Base-by-base conservation (phyloP, 2,329 filamentous ascomycete species). In the Neofusicoccum sp. region DNA sequence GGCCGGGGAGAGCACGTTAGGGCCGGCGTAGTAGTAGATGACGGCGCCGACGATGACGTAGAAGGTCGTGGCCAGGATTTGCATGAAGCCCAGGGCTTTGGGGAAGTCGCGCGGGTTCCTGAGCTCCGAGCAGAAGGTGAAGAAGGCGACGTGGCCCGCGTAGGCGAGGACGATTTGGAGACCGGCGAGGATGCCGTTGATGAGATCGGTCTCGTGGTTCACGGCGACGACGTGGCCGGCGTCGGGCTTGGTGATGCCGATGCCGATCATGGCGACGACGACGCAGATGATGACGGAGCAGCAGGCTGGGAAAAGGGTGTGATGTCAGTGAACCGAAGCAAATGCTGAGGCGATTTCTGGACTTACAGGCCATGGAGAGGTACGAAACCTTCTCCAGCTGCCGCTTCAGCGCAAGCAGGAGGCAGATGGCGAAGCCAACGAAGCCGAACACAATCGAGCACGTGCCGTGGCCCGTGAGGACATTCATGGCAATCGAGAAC, bases 81-180 rank as follows among this genome's bases (percentile, higher is more conserved):
- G 85, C 9, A 88, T 80, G 34, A 87, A 71, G 68, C 80, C 79
- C 62, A 91, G 81, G 5, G 86, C 82, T 70, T 87, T 87, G 47
- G 81, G 78, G 71, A 84, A 88, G 66, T 86, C 81, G 59, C 76
- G 73, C 0, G 87, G 86, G 48, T 84, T 76, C 68, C 82, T 80
- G 70, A 90, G 79, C 71, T 90, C 87, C 41, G 81, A 79, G 67
- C 87, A 84, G 70, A 90, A 82, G 63, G 79, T 81, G 72, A 89
- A 89, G 76, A 89, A 89, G 63, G 85, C 86, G n/a, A 86, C 84
- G 68, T 88, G 86, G 34, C 85, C 85, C 58, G 75, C 76, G 76
- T 88, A 91, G 61, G 89, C 87, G 62, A 91, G 85, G 62, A 89
- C 80, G 58, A 91, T 90, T 75, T 90, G 89, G 63, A 75, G 66